Base-by-base conservation (phyloP, 2,329 filamentous ascomycete genomes). In the Cyphellophora attinorum region DNA sequence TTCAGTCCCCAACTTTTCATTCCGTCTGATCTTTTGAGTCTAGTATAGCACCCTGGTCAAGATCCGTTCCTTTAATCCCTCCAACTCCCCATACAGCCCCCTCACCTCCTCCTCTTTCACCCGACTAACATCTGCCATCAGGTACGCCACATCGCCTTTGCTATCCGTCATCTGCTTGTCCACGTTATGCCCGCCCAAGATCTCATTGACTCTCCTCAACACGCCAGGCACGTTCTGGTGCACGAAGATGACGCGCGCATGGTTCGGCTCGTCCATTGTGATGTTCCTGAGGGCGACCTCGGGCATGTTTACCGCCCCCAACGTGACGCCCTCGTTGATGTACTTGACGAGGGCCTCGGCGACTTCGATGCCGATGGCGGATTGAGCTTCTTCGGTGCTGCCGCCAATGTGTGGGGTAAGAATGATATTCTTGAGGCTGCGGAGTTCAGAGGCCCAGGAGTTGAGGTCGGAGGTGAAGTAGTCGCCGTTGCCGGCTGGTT, bases 91-190 rank as follows among this genome's bases (percentile, higher is more conserved):
- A 48, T 81, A 85, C 35, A 98, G 76, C 41, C 85, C 79, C 62
- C 85, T 88, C 57, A 96, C 85, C 53, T 94, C 81, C 27, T 69
- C 70, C 33, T 75, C 72, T 52, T 81, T 77, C 49, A 96, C 85
- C 43, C 82, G 76, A 64, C 85, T 94, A 51, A 98, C 82, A 65
- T 98, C 91, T 5, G 91, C 91, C 88, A 98, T 95, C 44, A 98
- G 69, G 58, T 98, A 98, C 13, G 91, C 91, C 46, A 91, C 73
- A 57, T 96, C 89, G 49, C 86, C 89, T 65, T 81, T 81, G 62
- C 83, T 93, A 59, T 96, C 91, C 33, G 85, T 91, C 68, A 93
- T 96, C 64, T 98, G 91, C 71, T 96, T 96, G 66, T 95, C 89
- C 50, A 98, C 88, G 59, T 98, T 98, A 68, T 98, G 88, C 53